Conservation (phyloP, 345 rosid genomes). For the Eucalyptus caleyi region DNA sequence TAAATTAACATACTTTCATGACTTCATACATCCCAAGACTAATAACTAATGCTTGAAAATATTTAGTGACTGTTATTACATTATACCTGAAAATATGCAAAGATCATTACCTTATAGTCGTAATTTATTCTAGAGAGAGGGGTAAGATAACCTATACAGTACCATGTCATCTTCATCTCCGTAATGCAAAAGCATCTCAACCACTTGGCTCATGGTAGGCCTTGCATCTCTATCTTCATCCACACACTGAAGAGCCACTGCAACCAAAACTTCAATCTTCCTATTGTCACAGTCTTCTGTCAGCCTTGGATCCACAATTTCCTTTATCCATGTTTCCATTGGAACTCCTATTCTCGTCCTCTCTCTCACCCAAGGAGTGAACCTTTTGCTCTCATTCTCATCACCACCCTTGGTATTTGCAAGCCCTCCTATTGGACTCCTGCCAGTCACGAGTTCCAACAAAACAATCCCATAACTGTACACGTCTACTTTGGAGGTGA, state of each 20-base stretch:
- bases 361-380: neutral
- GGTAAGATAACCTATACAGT: neutral
- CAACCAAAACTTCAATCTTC: neutral
- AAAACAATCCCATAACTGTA: conserved; percentile 25
- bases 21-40: neutral
- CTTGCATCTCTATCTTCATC: conserved; percentile 5
- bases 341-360: neutral
- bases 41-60: neutral
- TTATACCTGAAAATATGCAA: neutral
- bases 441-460: neutral
- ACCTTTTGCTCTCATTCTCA: neutral
- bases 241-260: conserved; percentile 6
- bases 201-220: conserved; percentile 13
- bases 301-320: conserved; percentile 6
- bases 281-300: neutral
- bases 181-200: conserved; percentile 1
- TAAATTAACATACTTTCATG: neutral
- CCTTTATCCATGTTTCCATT: neutral
- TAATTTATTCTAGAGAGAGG: neutral
- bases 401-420: neutral
- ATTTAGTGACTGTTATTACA: neutral
- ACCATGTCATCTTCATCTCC: neutral
- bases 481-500: conserved; percentile 31
- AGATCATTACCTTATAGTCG: neutral
- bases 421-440: neutral